Evolutionary conservation across 495 filamentous ascomycete species (phyloP).

Genomic region (Venustampulla echinocandica): DNA sequence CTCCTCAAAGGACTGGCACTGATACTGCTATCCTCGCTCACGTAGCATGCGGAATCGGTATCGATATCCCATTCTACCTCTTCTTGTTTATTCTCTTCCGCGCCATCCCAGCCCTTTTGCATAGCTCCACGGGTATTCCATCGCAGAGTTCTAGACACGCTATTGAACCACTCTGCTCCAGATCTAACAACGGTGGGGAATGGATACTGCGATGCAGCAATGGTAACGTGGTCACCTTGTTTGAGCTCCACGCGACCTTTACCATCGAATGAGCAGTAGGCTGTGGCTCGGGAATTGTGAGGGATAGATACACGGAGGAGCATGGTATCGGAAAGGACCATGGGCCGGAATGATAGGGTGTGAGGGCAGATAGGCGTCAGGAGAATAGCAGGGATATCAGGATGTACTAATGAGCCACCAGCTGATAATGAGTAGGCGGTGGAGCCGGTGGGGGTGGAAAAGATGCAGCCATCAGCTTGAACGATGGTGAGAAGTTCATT

Average conservation of each 20-base stretch:
- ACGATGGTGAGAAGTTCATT: slow-evolving; percentile 88
- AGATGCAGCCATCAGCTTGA: slow-evolving; percentile 94
- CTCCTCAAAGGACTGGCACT: slow-evolving; percentile 57
- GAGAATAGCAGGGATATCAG: slow-evolving; percentile 94
- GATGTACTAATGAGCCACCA: slow-evolving; percentile 90
- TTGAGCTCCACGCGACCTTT: slow-evolving; percentile 88
- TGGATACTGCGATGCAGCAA: slow-evolving; percentile 88
- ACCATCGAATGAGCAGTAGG: slow-evolving; percentile 94
- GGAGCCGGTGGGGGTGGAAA: slow-evolving; percentile 89
- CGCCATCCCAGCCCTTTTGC: slow-evolving; percentile 59
- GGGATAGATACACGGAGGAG: slow-evolving; percentile 83
- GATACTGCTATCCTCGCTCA: slow-evolving; percentile 52
- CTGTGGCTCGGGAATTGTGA: slow-evolving; percentile 72
- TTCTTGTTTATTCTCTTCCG: slow-evolving; percentile 35
- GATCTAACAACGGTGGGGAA: slow-evolving; percentile 86
- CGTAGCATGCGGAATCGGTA: slow-evolving; percentile 60
- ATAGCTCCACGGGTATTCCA: slow-evolving; percentile 87
- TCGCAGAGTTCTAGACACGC: slow-evolving; percentile 76
- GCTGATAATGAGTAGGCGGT: slow-evolving; percentile 96
- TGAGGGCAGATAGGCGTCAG: slow-evolving; percentile 97
- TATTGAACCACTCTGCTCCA: slow-evolving; percentile 88
- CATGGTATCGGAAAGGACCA: slow-evolving; percentile 96
- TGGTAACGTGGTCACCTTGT: slow-evolving; percentile 87
- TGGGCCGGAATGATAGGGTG: slow-evolving; percentile 90
- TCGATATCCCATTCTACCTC: slow-evolving; percentile 74